phyloP scores from a whole-genome alignment of 352 stramenopile genomes.

The Phytophthora hybrid region DNA sequence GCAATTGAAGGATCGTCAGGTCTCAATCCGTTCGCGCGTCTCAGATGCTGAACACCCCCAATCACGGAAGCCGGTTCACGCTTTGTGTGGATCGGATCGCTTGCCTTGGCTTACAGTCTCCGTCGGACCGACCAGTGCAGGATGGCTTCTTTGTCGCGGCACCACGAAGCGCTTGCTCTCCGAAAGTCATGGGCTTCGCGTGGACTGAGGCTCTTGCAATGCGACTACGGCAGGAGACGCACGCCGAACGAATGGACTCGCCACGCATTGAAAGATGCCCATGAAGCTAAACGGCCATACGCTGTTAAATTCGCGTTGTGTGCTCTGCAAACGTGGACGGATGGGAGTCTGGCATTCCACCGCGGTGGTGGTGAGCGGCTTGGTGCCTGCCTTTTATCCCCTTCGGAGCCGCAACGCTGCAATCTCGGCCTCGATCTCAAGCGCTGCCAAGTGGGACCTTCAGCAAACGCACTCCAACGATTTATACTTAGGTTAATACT shows the following conservation, averaged over 20 bases:
- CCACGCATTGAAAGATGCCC: neutral
- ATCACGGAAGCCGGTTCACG: slow-evolving; percentile 36
- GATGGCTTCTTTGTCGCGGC: slow-evolving; percentile 19
- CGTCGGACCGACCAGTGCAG: neutral
- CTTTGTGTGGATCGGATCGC: slow-evolving; percentile 31
- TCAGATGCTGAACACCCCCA: slow-evolving; percentile 28
- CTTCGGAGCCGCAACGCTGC: slow-evolving; percentile 11
- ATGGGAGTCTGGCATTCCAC: neutral
- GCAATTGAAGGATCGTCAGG: slow-evolving; percentile 34
- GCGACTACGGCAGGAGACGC: neutral
- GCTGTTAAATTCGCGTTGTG: neutral
- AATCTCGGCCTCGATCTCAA: slow-evolving; percentile 25
- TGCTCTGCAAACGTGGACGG: slow-evolving; percentile 8
- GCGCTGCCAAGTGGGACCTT: neutral
- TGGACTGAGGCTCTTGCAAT: neutral
- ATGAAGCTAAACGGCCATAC: neutral
- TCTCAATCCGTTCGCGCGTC: slow-evolving; percentile 31
- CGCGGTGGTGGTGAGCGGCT: neutral
- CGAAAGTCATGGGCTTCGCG: neutral
- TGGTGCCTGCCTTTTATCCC: neutral
- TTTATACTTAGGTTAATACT: slow-evolving; percentile 36
- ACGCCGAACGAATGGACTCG: neutral
- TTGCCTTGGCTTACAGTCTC: slow-evolving; percentile 11
- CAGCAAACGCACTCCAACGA: slow-evolving; percentile 11
- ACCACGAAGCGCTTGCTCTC: neutral